Base-by-base conservation (phyloP, 345 rosid genomes). In the Hirschfeldia incana region DNA sequence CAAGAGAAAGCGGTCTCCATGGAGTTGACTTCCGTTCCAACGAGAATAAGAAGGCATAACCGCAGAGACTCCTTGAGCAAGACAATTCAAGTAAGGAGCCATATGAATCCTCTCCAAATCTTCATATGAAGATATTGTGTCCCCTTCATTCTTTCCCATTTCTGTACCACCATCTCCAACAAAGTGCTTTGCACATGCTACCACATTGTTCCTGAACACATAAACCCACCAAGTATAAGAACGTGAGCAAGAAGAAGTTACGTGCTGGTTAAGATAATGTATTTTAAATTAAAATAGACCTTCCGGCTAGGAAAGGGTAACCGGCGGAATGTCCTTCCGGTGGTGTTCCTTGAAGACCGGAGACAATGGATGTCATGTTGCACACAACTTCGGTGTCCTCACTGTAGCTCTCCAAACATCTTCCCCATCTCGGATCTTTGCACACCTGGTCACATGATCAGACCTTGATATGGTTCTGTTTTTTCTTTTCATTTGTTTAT, bases 101-200 rank as follows among this genome's bases (percentile, higher is more conserved):
- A 93, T 83, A 73, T 93, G 98, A 72, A 83, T 81, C 78, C 85
- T 87, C 79, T 91, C 98, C 65, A 91, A 83, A 60, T 89, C 92
- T 62, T 88, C 90, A 26, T 85, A 89, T 21, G 94, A 82, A 28
- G 78, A 74, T 28, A 83, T 8, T 21, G 94, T 87, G 78, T 91
- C 83, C 67, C 94, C 98, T 83, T 93, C 94, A 76, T 91, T 93
- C 64, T 79, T 29, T n/a, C 94, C 98, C 34, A 62, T 72, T 26
- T 85, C 82, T 6, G 97, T 93, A 34, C 98, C 97, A 63, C 97
- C 97, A 78, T 93, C 94, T 83, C 97, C 98, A 66, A 91, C 98
- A 85, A 91, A 93, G 82, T 93, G 98, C 87, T 93, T 91, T 42
- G 92, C 97, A 78, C 97, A 93, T 29, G 98, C 97, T 78, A 89